These are phyloP conservation scores for Penicillium occitanis DNA, from an alignment of 2,329 filamentous ascomycete species.

Conservation along the genomic window DNA sequence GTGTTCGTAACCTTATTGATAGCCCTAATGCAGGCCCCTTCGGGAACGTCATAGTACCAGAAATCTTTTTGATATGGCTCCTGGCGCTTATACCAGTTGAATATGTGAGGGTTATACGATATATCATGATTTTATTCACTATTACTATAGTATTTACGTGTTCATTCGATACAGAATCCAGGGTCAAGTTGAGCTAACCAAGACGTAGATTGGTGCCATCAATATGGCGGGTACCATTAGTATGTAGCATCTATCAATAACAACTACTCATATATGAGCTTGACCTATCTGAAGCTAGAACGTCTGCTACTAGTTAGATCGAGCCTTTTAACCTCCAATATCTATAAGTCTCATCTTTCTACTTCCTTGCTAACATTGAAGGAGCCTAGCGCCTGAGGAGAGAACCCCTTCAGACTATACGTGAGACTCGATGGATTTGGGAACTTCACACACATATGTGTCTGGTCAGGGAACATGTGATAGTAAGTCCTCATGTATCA, in stretches of 20 bases:
- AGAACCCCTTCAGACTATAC: slow-evolving; percentile 5
- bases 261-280: neutral
- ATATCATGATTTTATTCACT: neutral
- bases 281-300: neutral
- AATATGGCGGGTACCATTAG: neutral
- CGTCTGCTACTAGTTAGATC: neutral
- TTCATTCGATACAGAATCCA: neutral
- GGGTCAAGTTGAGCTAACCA: no score
- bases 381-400: neutral
- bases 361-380: neutral
- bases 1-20: slow-evolving; percentile 5
- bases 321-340: neutral
- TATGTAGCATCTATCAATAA: neutral
- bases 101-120: neutral
- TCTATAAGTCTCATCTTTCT: neutral
- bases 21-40: neutral
- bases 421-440: neutral
- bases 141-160: neutral
- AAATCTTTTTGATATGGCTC: neutral
- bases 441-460: neutral
- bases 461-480: neutral
- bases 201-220: no score
- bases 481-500: neutral
- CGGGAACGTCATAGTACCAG: neutral
- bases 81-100: neutral